Percentiles rank a stretch among this genome's conserved stretches.
Evolutionary conservation across 2,329 filamentous ascomycete genomes (phyloP).

Genomic region (Neoascochyta sp.): DNA sequence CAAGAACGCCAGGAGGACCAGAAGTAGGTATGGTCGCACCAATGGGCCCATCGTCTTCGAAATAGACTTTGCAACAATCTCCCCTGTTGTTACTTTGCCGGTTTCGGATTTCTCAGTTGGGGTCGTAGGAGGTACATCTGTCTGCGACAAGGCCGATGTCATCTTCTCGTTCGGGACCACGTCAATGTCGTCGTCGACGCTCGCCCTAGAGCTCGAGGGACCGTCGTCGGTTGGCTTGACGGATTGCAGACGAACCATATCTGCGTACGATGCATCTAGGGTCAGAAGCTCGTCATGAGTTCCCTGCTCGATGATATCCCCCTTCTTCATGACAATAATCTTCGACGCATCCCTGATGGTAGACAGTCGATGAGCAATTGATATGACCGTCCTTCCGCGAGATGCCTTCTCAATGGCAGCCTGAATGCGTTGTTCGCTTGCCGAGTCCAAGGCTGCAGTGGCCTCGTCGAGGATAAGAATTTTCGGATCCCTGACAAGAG

Average conservation of each 20-base stretch:
- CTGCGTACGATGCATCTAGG: conserved; percentile 45
- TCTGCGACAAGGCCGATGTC: conserved; percentile 8
- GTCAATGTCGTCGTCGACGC: conserved; percentile 21
- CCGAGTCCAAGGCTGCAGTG: conserved; percentile 58
- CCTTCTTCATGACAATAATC: conserved; percentile 40
- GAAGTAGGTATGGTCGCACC: conserved; percentile 44
- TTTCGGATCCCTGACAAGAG: conserved; percentile 54
- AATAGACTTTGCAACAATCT: conserved; percentile 25
- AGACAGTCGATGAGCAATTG: conserved; percentile 40
- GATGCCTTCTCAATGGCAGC: conserved; percentile 34
- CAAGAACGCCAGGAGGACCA: conserved; percentile 49
- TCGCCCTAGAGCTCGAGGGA: conserved; percentile 17
- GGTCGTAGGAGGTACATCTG: conserved; percentile 1
- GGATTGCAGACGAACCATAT: conserved; percentile 49
- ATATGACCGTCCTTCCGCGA: conserved; percentile 35
- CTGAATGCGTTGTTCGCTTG: conserved; percentile 56
- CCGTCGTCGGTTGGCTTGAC: conserved; percentile 41
- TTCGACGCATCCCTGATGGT: conserved; percentile 37
- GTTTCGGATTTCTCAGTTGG: conserved; percentile 4
- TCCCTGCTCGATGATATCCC: conserved; percentile 37
- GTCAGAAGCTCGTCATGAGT: conserved; percentile 33
- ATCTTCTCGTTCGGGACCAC: conserved; percentile 19
- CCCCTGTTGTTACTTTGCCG: conserved; percentile 10
- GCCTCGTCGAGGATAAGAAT: conserved; percentile 61
- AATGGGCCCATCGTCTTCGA: conserved; percentile 35